A percentile compares a stretch with the other conserved stretches of the same genome.
These are phyloP conservation scores for Lactarius akahatsu DNA, from an alignment of 768 basidiomycete genomes.

Conservation along the genomic window DNA sequence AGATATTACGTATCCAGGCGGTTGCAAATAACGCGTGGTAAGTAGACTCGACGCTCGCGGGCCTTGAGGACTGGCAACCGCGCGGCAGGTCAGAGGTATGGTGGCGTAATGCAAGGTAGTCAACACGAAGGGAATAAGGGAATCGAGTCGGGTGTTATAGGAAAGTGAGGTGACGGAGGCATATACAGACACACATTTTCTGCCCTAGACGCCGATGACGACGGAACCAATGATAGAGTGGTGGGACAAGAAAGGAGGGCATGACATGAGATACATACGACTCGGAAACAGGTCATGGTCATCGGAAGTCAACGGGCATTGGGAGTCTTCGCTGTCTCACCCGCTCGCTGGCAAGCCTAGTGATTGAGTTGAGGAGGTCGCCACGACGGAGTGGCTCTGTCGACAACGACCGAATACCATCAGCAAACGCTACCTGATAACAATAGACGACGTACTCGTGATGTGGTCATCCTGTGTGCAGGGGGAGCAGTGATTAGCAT, in stretches of 20 bases:
- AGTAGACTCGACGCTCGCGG: not conserved
- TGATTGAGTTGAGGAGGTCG: slow-evolving; percentile 79
- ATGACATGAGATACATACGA: not conserved
- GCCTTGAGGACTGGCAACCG: not conserved
- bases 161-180: not conserved
- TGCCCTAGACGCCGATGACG: not conserved
- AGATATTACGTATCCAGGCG: not conserved
- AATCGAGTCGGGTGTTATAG: not conserved
- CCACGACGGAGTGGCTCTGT: slow-evolving; percentile 76
- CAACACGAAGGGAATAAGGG: not conserved
- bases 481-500: not conserved
- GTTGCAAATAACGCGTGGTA: not conserved
- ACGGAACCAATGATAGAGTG: not conserved
- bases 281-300: not conserved
- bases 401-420: not conserved
- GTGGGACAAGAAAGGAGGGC: not conserved
- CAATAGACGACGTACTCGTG: slow-evolving; percentile 54
- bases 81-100: not conserved
- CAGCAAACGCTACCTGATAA: slow-evolving; percentile 1
- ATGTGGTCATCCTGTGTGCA: slow-evolving; percentile 65
- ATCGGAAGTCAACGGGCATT: slow-evolving; percentile 15
- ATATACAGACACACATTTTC: not conserved
- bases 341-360: slow-evolving; percentile 72
- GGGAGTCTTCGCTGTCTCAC: slow-evolving; percentile 28
- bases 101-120: not conserved